Base-by-base conservation (phyloP, 2,329 filamentous ascomycete species). In the Botryotinia convoluta region DNA sequence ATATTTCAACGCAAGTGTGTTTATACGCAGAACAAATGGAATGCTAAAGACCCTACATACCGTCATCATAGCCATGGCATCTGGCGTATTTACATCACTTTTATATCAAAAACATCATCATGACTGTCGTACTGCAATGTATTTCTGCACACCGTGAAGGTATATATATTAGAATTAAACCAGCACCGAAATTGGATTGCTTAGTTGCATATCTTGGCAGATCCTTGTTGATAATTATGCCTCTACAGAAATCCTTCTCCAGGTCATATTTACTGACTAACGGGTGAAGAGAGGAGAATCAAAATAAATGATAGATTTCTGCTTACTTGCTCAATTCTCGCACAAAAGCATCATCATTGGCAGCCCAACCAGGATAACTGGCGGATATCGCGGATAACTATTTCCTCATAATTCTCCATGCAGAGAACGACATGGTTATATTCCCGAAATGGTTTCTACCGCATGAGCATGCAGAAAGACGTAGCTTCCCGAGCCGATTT, bases 381-480 rank as follows among this genome's bases (percentile, higher is more conserved):
- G 29, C 70, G 70, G 62, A 48, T 68, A 48, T 39, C 51, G 70
- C 70, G 70, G 70, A 68, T 68, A 68, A 51, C 42, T 29, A 32
- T 59, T 45, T 54, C 48, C 32, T 60, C 39, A 45, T 26, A 44
- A 45, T 68, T 59, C 61, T 60, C 44, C n/a, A 72, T 60, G 70
- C 70, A 72, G 39, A 48, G 48, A 72, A 68, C 48, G 70, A 68
- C 70, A 72, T 68, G 70, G 70, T 37, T 60, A 60, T 59, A 48
- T 72, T 72, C 70, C 70, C 51, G 39, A 60, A 72, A 10, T 72
- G 62, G 67, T 72, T 68, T 68, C 60, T 60, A 63, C 51, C 39
- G 70, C 70, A 72, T 72, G 39, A 57, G 65, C 35, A 42, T 42
- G 48, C 65, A 57, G 65, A 48, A 32, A 68, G 48, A 68, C 48